phyloP scores from a whole-genome alignment of 257 asterid species.

The Lycium ferocissimum region DNA sequence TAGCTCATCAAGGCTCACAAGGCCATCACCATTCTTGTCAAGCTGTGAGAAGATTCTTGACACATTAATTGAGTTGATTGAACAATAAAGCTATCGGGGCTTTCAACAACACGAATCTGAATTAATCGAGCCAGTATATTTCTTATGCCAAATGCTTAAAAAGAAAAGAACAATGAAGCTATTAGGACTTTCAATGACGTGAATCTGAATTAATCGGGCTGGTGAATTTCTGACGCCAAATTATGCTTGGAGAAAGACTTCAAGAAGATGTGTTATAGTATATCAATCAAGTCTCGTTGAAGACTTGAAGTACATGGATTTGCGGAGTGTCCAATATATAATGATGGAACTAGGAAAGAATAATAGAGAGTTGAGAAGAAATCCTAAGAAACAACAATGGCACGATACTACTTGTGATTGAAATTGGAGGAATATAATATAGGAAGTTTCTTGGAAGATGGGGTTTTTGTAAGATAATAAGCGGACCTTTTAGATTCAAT shows the following conservation, averaged over 20 bases:
- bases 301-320: not conserved
- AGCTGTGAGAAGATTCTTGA: constrained; percentile 37
- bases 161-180: not conserved
- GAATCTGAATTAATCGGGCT: not conserved
- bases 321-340: not conserved
- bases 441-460: constrained; percentile 7
- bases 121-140: not conserved
- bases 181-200: no score
- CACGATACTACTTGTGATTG: not conserved
- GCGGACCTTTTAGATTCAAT: not conserved
- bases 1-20: constrained; percentile 42
- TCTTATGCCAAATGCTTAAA: not conserved
- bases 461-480: not conserved
- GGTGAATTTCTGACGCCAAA: not conserved
- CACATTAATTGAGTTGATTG: constrained; percentile 31
- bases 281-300: not conserved
- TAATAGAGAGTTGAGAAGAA: not conserved
- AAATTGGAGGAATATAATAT: not conserved
- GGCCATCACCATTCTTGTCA: constrained; percentile 41
- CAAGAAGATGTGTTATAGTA: not conserved
- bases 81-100: not conserved
- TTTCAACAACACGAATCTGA: not conserved
- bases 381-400: not conserved
- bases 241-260: not conserved
- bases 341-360: not conserved